phyloP scores from a whole-genome alignment of 2,329 filamentous ascomycete genomes.

The Ciborinia camelliae region DNA sequence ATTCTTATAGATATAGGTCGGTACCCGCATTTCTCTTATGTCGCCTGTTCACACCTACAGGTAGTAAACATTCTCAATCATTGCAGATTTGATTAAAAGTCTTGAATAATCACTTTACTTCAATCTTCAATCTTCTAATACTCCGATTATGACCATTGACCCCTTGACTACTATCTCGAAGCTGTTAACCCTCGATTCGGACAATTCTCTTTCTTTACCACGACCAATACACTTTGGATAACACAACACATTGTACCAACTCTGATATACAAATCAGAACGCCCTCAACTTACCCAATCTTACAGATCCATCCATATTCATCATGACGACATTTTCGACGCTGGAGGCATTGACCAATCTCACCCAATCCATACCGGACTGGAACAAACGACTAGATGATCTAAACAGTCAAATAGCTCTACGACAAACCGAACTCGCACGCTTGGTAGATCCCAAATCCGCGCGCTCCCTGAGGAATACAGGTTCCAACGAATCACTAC shows the following conservation, averaged over 20 bases:
- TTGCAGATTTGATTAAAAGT: background rate
- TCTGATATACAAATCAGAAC: background rate
- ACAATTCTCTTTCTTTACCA: background rate
- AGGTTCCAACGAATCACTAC: constrained; percentile 38
- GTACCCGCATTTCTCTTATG: constrained; percentile 11
- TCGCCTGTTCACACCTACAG: constrained; percentile 4
- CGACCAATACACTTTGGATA: background rate
- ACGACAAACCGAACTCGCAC: constrained; percentile 59
- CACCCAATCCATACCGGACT: constrained; percentile 55
- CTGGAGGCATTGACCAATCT: constrained; percentile 57
- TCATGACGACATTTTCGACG: constrained; percentile 30
- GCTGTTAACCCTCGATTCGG: background rate
- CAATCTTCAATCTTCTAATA: background rate
- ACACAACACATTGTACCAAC: background rate
- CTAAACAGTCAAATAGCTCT: constrained; percentile 58
- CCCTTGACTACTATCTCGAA: constrained; percentile 5
- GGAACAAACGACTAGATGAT: constrained; percentile 57
- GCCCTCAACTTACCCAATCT: background rate
- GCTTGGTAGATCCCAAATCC: constrained; percentile 41
- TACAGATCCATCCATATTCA: background rate
- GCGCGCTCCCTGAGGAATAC: constrained; percentile 38
- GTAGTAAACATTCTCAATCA: background rate
- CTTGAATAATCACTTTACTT: background rate
- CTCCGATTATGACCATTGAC: background rate
- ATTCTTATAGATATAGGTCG: constrained; percentile 14